Evolutionary conservation across 768 basidiomycete species (phyloP), one percentile per base, ranked within the genome.

Genomic region (Russula abietina): DNA sequence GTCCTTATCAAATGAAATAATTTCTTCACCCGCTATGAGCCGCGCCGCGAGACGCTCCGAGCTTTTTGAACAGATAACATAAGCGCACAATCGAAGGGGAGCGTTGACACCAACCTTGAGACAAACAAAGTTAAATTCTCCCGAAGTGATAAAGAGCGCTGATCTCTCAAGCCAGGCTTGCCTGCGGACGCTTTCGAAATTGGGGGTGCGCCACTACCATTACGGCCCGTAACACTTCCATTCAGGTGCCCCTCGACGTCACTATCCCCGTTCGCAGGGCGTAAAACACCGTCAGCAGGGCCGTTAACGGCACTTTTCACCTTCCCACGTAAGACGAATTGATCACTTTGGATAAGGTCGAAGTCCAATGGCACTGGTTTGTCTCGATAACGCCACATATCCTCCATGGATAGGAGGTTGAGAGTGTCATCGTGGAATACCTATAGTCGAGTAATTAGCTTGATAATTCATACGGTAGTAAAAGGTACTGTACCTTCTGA

Each of bases 311-410:
- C 56, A 55, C 24, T 62, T 50, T 45, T 63, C 62, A 24, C 63
- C 65, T 51, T 59, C 41, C 46, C 66, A 41, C 74, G 77, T 22
- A 81, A 73, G 14, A 74, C 70, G 69, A 92, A 93, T 1, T 81
- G 78, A 6, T 80, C 86, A 19, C 84, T 74, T 68, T 84, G 72
- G 67, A 98, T 93, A 3, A 76, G 73, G n/a, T 89, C 85, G 69
- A 87, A 93, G 62, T 90, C 85, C 30, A 99, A 81, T 1, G 95
- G 87, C 0, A 81, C 83, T 1, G 97, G 97, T 56, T 88, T 88
- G n/a, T 86, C 83, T 45, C 96, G 83, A 7, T 88, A 83, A 36
- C 86, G 86, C 97, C 97, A 99, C 94, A 99, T 98, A 69, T 98
- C 97, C 16, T 84, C 75, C 97, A 99, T 99, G 19, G 82, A 83